Evolutionary conservation across 1,284 basidiomycete species (phyloP).

Genomic region (Volvariella volvacea): DNA sequence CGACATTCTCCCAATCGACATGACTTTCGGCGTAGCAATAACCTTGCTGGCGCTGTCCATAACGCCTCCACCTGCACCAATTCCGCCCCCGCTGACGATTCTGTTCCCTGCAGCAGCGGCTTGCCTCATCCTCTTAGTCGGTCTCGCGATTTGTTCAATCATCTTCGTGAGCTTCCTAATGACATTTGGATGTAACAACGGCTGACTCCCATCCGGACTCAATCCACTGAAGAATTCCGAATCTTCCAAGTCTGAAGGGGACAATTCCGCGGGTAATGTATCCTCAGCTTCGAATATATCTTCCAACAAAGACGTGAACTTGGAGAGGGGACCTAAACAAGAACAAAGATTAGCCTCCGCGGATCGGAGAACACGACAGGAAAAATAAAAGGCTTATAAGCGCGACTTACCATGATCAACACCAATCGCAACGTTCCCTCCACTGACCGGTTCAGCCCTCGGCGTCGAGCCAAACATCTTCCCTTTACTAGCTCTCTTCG

Average conservation of each 20-base stretch:
- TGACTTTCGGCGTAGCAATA: slow-evolving; percentile 39
- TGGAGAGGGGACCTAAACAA: slow-evolving; percentile 60
- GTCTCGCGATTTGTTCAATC: slow-evolving; percentile 57
- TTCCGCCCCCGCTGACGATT: too few species aligned
- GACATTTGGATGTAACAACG: slow-evolving; percentile 51
- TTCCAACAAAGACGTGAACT: slow-evolving; percentile 61
- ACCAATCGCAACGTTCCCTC: too few species aligned
- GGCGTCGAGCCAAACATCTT: too few species aligned
- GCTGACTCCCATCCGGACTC: slow-evolving; percentile 49
- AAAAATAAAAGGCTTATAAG: too few species aligned
- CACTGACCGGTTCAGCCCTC: too few species aligned
- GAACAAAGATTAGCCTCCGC: slow-evolving; percentile 4
- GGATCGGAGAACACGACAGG: neutral
- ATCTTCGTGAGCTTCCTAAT: slow-evolving; percentile 67
- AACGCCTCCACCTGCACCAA: too few species aligned
- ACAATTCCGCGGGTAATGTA: slow-evolving; percentile 57
- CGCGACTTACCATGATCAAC: slow-evolving; percentile 33
- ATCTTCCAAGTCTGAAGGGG: slow-evolving; percentile 45
- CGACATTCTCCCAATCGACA: slow-evolving; percentile 41
- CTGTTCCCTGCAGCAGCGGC: slow-evolving; percentile 22
- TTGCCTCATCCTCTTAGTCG: slow-evolving; percentile 52
- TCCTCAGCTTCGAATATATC: slow-evolving; percentile 91
- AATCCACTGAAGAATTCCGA: slow-evolving; percentile 61
- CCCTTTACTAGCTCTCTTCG: neutral
- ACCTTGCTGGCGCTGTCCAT: neutral